Evolutionary conservation across 208 protist species (phyloP).

Genomic region (Acanthamoeba castellanii): DNA sequence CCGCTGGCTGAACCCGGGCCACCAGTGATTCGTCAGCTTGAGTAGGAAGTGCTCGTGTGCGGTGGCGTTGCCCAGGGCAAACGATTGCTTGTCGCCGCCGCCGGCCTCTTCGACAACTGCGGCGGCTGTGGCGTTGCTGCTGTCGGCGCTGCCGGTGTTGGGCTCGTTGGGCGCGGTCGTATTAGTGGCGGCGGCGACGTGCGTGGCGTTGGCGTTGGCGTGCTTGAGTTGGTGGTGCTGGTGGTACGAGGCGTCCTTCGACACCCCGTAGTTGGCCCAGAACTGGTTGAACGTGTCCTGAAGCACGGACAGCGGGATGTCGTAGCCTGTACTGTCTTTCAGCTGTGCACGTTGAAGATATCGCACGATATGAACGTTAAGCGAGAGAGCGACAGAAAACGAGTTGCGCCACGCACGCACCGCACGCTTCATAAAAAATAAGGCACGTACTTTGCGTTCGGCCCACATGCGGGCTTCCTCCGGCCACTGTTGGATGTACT

Average conservation of each 20-base stretch:
- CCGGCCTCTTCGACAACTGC: too few relatives aligned
- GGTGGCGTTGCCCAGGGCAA: too few relatives aligned
- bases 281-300: constrained; percentile 10
- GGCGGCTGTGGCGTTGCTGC: too few relatives aligned
- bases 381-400: too few relatives aligned
- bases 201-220: neutral
- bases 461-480: constrained; percentile 1
- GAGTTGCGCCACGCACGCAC: too few relatives aligned
- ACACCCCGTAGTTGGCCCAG: neutral
- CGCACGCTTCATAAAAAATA: too few relatives aligned
- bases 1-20: too few relatives aligned
- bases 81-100: too few relatives aligned
- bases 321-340: constrained; percentile 20
- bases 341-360: too few relatives aligned
- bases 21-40: too few relatives aligned
- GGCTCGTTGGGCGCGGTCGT: neutral
- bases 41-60: too few relatives aligned
- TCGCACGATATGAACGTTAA: too few relatives aligned
- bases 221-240: neutral
- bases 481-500: constrained; percentile 3
- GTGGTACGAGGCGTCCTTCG: neutral
- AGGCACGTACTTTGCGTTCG: neutral
- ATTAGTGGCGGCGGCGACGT: neutral
- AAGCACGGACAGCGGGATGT: neutral
- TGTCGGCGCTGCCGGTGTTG: neutral